These are phyloP conservation scores for Nitzschia sp. DNA, from an alignment of 108 stramenopile genomes.

Conservation along the genomic window DNA sequence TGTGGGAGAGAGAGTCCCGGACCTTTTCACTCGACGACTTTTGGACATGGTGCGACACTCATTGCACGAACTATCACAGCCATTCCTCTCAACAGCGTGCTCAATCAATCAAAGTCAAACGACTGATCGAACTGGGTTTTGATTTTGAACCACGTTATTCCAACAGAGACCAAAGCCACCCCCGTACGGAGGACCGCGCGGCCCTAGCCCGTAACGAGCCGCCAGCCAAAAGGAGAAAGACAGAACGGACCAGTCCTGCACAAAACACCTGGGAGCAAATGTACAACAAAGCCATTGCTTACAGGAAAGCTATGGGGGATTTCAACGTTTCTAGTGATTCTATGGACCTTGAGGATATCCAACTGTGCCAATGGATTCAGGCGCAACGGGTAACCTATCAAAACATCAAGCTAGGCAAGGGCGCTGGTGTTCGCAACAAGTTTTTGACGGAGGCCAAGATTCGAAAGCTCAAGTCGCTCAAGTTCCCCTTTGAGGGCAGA, in stretches of 20 bases:
- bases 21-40: constrained; percentile 1
- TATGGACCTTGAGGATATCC: neutral
- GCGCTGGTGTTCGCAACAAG: neutral
- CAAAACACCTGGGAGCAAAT: neutral
- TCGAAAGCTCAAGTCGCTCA: neutral
- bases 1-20: neutral
- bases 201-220: neutral
- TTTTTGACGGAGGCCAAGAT: constrained; percentile 6
- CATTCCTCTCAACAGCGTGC: neutral
- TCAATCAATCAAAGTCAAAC: constrained; percentile 6
- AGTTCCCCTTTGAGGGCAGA: neutral
- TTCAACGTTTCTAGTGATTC: neutral
- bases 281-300: neutral
- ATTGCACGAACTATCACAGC: neutral
- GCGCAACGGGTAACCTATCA: neutral
- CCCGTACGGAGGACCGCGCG: neutral
- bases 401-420: neutral
- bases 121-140: constrained; percentile 1
- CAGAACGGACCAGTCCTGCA: neutral
- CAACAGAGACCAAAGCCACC: neutral
- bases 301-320: neutral
- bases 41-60: neutral
- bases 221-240: neutral
- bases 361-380: constrained; percentile 6
- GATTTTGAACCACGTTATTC: neutral